phyloP scores from a whole-genome alignment of 2,329 filamentous ascomycete genomes.

The Trichoderma koningiopsis region DNA sequence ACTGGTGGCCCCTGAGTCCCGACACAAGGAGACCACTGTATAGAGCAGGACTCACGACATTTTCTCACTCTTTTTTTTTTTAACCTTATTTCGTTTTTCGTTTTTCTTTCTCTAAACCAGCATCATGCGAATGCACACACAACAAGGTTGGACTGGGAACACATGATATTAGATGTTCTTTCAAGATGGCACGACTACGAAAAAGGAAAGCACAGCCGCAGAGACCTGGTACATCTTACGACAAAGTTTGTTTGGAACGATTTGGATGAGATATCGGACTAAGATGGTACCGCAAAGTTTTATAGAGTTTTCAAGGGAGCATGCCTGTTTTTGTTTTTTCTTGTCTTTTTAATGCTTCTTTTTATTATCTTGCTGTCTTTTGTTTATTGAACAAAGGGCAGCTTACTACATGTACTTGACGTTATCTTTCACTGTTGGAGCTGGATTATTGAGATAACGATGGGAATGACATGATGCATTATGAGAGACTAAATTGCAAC shows the following conservation, averaged over 20 bases:
- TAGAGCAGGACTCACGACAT: constrained; percentile 27
- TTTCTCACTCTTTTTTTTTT: not conserved
- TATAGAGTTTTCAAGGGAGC: constrained; percentile 14
- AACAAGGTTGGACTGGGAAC: not conserved
- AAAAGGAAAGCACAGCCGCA: not conserved
- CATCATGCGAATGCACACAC: constrained; percentile 3
- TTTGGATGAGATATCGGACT: constrained; percentile 4
- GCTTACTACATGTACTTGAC: not conserved
- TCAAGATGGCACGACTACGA: not conserved
- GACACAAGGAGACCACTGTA: constrained; percentile 40
- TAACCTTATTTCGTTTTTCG: not conserved
- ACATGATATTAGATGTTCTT: not conserved
- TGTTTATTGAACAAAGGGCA: not conserved
- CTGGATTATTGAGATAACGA: constrained; percentile 37
- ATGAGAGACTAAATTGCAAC: constrained; percentile 34
- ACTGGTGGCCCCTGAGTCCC: constrained; percentile 36
- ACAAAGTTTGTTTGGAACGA: not conserved
- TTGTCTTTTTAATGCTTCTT: not conserved
- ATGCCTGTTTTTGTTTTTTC: constrained; percentile 7
- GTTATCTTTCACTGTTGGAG: constrained; percentile 27
- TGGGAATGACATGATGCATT: constrained; percentile 39
- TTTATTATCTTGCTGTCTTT: not conserved
- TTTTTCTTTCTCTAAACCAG: not conserved
- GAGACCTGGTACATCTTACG: constrained; percentile 11
- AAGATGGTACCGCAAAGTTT: constrained; percentile 20